These are phyloP conservation scores for Mimosa bimucronata DNA, from an alignment of 306 rosid species.

Conservation along the genomic window DNA sequence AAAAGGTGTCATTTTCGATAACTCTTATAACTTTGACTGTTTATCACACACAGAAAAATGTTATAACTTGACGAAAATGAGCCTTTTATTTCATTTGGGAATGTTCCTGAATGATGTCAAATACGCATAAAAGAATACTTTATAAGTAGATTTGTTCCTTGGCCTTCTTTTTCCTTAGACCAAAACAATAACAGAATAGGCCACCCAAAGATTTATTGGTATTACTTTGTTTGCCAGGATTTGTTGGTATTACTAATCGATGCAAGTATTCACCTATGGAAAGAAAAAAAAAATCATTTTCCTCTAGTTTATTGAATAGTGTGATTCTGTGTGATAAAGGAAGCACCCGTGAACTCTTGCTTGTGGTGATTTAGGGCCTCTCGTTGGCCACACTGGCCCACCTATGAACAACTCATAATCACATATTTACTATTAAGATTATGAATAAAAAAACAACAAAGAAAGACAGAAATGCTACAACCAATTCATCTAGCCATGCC, in stretches of 20 bases:
- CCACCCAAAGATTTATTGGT: not conserved
- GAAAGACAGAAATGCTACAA: not conserved
- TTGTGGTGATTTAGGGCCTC: slow-evolving; percentile 8
- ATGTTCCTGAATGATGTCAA: no score
- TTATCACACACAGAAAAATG: no score
- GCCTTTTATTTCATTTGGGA: no score
- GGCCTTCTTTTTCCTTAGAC: not conserved
- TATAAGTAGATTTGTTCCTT: no score
- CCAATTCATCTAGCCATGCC: slow-evolving; percentile 22
- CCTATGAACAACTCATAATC: slow-evolving; percentile 17
- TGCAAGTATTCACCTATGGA: no score
- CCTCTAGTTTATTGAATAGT: not conserved
- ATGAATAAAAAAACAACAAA: not conserved
- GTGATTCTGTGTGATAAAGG: not conserved
- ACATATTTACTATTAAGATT: not conserved
- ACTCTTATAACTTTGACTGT: no score
- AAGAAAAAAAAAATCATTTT: no score
- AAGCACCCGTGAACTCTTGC: slow-evolving; percentile 27
- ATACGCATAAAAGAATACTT: no score
- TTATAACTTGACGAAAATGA: no score
- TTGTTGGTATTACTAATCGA: not conserved
- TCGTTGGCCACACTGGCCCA: not conserved
- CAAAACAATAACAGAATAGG: not conserved
- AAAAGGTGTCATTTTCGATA: no score
- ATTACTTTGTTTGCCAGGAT: no score